These are phyloP conservation scores for Diddensiella santjacobensis DNA, from an alignment of 805 yeast species.

Conservation along the genomic window DNA sequence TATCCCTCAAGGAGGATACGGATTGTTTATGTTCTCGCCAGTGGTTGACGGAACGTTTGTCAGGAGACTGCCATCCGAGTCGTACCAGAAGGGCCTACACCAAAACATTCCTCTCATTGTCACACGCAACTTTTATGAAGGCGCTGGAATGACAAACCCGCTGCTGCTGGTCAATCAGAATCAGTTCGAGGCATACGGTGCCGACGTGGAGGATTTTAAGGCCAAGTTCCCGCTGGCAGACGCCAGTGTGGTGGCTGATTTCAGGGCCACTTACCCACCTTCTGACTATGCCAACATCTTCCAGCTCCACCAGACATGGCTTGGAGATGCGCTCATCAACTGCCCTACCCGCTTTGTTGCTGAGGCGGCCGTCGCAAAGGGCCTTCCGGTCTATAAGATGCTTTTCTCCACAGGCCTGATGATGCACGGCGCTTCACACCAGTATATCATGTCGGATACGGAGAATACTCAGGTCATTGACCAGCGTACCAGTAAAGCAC, in stretches of 20 bases:
- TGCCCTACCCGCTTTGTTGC: slow-evolving; percentile 18
- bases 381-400: slow-evolving; percentile 8
- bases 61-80: slow-evolving; percentile 4
- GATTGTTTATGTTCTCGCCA: slow-evolving; percentile 15
- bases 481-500: background rate
- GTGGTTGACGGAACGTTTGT: slow-evolving; percentile 18
- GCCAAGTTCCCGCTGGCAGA: slow-evolving; percentile 5
- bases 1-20: slow-evolving; percentile 17
- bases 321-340: slow-evolving; percentile 14
- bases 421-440: slow-evolving; percentile 15
- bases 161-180: background rate
- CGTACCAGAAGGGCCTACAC: slow-evolving; percentile 13
- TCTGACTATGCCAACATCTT: slow-evolving; percentile 6
- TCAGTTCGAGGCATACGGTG: slow-evolving; percentile 6
- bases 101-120: slow-evolving; percentile 15
- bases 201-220: slow-evolving; percentile 1
- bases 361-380: background rate
- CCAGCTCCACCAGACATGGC: slow-evolving; percentile 15
- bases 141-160: slow-evolving; percentile 10
- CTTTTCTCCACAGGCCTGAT: slow-evolving; percentile 10
- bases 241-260: slow-evolving; percentile 13
- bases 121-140: slow-evolving; percentile 12
- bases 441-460: slow-evolving; percentile 8
- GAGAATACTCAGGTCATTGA: background rate
- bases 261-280: slow-evolving; percentile 4